Evolutionary conservation across 2,329 filamentous ascomycete genomes (phyloP).

Genomic region (Claviceps pusilla): DNA sequence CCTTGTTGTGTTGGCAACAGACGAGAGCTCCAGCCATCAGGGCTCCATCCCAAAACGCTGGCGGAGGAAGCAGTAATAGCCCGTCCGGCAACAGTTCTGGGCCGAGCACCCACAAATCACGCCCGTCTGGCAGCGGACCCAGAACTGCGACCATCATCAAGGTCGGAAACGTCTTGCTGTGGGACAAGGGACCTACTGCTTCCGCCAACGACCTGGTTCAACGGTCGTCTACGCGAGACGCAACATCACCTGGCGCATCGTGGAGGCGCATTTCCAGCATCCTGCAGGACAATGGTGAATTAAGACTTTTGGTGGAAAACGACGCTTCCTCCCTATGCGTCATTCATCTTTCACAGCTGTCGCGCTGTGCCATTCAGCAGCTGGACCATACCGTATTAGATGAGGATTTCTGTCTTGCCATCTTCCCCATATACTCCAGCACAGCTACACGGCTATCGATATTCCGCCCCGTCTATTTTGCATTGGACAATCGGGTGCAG

Average conservation of each 20-base stretch:
- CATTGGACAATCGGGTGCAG: constrained; percentile 71
- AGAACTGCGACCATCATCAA: constrained; percentile 66
- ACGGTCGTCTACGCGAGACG: constrained; percentile 41
- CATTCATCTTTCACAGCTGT: constrained; percentile 77
- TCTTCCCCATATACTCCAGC: constrained; percentile 83
- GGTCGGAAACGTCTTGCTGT: constrained; percentile 77
- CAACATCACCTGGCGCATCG: constrained; percentile 38
- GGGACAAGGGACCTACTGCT: constrained; percentile 59
- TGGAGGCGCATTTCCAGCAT: constrained; percentile 90
- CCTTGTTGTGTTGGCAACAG: constrained; percentile 69
- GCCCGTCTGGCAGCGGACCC: constrained; percentile 17
- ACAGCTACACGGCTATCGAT: constrained; percentile 58
- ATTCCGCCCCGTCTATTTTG: constrained; percentile 77
- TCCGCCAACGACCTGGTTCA: constrained; percentile 42
- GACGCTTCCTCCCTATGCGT: constrained; percentile 67
- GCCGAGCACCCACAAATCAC: constrained; percentile 29
- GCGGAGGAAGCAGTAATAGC: constrained; percentile 12
- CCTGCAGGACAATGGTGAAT: constrained; percentile 83
- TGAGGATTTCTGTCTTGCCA: constrained; percentile 84
- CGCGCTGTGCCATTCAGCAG: constrained; percentile 77
- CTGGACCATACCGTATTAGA: constrained; percentile 82
- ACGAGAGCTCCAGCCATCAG: constrained; percentile 45
- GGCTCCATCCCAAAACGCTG: constrained; percentile 33
- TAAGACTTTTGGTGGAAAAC: constrained; percentile 78
- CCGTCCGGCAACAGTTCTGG: constrained; percentile 19